Evolutionary conservation across 345 rosid species (phyloP).

Genomic region (Citrus medica): DNA sequence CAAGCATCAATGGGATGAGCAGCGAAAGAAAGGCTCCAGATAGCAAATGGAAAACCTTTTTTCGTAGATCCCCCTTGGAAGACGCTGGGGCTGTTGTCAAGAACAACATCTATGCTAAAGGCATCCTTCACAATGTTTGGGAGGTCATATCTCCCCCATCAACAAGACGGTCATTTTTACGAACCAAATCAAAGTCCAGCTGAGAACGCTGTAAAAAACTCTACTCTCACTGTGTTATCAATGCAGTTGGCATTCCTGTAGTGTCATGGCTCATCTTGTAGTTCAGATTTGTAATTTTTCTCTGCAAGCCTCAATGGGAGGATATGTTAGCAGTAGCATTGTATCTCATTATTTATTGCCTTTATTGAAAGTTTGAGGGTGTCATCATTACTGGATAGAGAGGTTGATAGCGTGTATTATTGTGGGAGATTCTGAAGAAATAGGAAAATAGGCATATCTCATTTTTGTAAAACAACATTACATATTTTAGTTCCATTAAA

Average conservation of each 20-base stretch:
- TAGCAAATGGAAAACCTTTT: conserved; percentile 61
- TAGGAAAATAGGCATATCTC: not conserved
- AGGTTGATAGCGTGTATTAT: not conserved
- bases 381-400: not conserved
- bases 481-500: not conserved
- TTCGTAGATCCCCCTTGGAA: conserved; percentile 51
- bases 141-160: conserved; percentile 70
- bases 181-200: conserved; percentile 35
- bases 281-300: not conserved
- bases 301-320: not conserved
- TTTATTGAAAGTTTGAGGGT: not conserved
- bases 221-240: not conserved
- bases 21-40: conserved; percentile 38
- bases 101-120: conserved; percentile 62
- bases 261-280: not conserved
- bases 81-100: conserved; percentile 35
- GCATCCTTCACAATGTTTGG: conserved; percentile 44
- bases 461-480: not conserved
- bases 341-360: not conserved
- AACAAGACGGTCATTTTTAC: conserved; percentile 41
- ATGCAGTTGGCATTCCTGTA: not conserved
- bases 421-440: not conserved
- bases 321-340: not conserved
- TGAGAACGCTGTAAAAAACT: conserved; percentile 7
- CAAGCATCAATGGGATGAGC: conserved; percentile 38